Base-by-base conservation (phyloP, 352 stramenopile species). In the Globisporangium nagaii region DNA sequence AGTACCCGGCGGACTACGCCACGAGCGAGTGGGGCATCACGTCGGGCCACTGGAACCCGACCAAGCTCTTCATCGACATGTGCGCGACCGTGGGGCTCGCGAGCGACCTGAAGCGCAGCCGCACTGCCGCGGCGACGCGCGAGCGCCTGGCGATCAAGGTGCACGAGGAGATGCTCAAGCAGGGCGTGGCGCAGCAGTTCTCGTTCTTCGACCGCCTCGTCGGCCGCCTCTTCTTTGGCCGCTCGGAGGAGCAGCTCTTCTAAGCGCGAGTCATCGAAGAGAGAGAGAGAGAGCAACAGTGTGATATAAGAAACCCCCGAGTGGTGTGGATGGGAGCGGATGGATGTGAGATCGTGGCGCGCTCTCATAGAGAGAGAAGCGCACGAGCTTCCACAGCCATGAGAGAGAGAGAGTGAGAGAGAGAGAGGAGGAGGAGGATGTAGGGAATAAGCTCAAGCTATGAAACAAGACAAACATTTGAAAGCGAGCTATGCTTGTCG, bases 1-100 rank as follows among this genome's bases (percentile, higher is more conserved):
- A 99, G 78, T 99, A 98, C 75, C 97, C 97, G 34, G 97, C 95
- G 58, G 96, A 99, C 76, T 99, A 99, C 74, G 93, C 96, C 25
- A 97, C 96, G 31, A 97, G 86, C 54, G 96, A 99, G 80, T 98
- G 96, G 75, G 97, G 97, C 22, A 79, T 99, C 50, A 93, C 90
- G 15, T 90, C 73, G 54, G 74, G 79, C 57, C 97, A 99, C 65
- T 99, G 96, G 75, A 99, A 99, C 72, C 97, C 97, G 27, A 98
- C 90, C 41, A 99, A 99, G 74, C 71, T 97, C 17, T 96, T 98
- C 73, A 99, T 99, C 73, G 96, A 99, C 71, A 67, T 79, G 32
- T 90, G 93, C 48, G 93, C 93, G 4, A 37, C 71, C 0, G 56
- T 99, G n/a, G 96, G 97, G 17, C 77, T 98, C 32, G 96, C 97